Evolutionary conservation across 306 rosid genomes (phyloP).

Genomic region (Ziziphus jujuba): DNA sequence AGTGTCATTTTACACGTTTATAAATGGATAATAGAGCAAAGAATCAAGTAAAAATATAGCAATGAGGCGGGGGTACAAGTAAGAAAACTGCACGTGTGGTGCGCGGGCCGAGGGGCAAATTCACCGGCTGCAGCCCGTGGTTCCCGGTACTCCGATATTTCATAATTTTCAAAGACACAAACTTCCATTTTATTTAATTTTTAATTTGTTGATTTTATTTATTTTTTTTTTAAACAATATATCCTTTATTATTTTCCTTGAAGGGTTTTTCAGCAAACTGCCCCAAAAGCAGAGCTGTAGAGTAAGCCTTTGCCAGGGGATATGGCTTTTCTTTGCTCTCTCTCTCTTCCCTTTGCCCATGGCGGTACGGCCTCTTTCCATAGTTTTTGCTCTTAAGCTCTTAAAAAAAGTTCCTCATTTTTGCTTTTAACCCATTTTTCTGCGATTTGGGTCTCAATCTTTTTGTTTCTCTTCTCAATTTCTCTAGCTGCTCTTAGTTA

Average conservation of each 20-base stretch:
- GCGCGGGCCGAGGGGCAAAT: constrained; percentile 46
- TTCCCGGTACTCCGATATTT: constrained; percentile 39
- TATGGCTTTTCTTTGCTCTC: constrained; percentile 39
- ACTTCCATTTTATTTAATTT: neutral
- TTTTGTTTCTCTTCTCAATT: constrained; percentile 12
- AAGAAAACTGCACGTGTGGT: constrained; percentile 58
- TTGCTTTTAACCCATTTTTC: constrained; percentile 4
- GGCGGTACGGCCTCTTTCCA: constrained; percentile 43
- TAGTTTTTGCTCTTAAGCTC: constrained; percentile 14
- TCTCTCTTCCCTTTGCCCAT: constrained; percentile 21
- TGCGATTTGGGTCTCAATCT: constrained; percentile 31
- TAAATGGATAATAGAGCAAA: neutral
- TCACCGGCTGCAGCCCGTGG: constrained; percentile 48
- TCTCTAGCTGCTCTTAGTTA: constrained; percentile 29
- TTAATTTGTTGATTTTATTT: neutral
- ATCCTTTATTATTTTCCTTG: constrained; percentile 12
- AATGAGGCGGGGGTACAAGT: constrained; percentile 33
- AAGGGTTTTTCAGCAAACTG: constrained; percentile 26
- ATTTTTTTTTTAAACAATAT: neutral
- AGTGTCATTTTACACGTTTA: constrained; percentile 9
- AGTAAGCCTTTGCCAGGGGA: constrained; percentile 34
- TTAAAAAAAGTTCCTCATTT: constrained; percentile 13
- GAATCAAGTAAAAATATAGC: constrained; percentile 13
- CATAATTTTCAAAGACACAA: neutral
- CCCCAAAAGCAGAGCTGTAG: constrained; percentile 41